Percentiles rank a stretch among this genome's conserved stretches.
Conservation (phyloP, 2,329 filamentous ascomycete species). For the Colletotrichum gloeosporioides region DNA sequence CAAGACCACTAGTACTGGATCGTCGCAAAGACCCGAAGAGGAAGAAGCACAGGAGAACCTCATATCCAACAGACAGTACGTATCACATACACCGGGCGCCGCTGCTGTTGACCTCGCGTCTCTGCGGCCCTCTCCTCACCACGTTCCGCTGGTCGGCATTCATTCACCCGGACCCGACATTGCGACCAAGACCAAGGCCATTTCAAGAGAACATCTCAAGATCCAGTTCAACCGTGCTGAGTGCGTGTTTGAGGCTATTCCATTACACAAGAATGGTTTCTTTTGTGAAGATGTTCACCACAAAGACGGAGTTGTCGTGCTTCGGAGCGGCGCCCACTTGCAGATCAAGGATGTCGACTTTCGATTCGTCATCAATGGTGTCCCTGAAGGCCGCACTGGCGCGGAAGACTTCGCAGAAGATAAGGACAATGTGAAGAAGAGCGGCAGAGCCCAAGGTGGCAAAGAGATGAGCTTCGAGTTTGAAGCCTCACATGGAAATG, state of each 20-base stretch:
- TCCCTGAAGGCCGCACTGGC: conserved; percentile 61
- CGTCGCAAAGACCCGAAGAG: conserved; percentile 42
- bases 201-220: conserved; percentile 76
- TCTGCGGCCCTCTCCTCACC: conserved; percentile 64
- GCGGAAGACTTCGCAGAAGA: conserved; percentile 62
- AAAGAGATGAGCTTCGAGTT: conserved; percentile 80
- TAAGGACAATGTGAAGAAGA: conserved; percentile 50
- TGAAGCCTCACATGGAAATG: conserved; percentile 64
- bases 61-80: conserved; percentile 64
- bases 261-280: conserved; percentile 70
- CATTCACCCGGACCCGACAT: conserved; percentile 71
- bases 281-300: conserved; percentile 69
- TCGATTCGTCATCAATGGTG: conserved; percentile 71
- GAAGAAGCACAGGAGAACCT: conserved; percentile 51
- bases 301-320: conserved; percentile 57
- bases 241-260: conserved; percentile 68
- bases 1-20: conserved; percentile 49
- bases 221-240: conserved; percentile 72
- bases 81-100: conserved; percentile 64
- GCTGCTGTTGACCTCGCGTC: conserved; percentile 64
- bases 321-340: conserved; percentile 70
- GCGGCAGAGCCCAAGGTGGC: conserved; percentile 60
- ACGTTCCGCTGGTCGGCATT: conserved; percentile 72
- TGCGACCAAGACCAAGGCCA: conserved; percentile 70
- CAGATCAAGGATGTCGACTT: conserved; percentile 76